These are phyloP conservation scores for Teratosphaeria nubilosa DNA, from an alignment of 2,329 filamentous ascomycete species.

Conservation along the genomic window DNA sequence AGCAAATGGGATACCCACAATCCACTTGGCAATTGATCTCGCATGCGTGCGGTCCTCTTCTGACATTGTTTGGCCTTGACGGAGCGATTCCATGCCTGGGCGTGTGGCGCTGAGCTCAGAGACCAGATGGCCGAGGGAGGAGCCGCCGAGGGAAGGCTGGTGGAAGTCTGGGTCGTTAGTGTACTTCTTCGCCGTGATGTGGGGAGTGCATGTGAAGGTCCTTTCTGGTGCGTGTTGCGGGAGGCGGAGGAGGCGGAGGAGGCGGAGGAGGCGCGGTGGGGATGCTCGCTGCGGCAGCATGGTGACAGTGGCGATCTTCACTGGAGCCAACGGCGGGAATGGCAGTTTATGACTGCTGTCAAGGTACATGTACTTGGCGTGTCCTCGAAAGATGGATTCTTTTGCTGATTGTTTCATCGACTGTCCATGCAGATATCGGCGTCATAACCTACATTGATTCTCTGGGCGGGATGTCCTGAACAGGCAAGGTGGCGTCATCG, in stretches of 20 bases:
- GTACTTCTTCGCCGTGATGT: neutral
- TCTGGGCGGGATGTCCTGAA: too few relatives aligned
- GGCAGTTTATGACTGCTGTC: neutral
- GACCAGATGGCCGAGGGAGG: conserved; percentile 20
- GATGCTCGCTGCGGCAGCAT: neutral
- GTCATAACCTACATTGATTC: too few relatives aligned
- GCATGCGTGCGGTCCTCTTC: conserved; percentile 17
- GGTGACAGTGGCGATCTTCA: neutral
- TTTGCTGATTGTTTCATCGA: neutral
- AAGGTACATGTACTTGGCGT: neutral
- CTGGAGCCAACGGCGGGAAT: too few relatives aligned
- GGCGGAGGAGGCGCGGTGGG: neutral
- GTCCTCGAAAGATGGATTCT: neutral
- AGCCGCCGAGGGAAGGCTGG: conserved; percentile 18
- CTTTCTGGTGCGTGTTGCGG: neutral
- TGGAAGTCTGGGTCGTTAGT: conserved; percentile 4
- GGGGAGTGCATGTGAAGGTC: neutral
- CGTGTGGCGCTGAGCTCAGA: conserved; percentile 21
- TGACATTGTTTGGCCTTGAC: conserved; percentile 17
- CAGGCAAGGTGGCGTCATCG: too few relatives aligned
- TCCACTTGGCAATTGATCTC: conserved; percentile 10
- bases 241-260: neutral
- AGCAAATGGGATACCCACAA: conserved; percentile 12
- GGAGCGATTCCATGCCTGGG: conserved; percentile 18
- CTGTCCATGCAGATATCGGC: neutral